Base-by-base conservation (phyloP, 2,329 filamentous ascomycete genomes). In the Ustulina deusta region DNA sequence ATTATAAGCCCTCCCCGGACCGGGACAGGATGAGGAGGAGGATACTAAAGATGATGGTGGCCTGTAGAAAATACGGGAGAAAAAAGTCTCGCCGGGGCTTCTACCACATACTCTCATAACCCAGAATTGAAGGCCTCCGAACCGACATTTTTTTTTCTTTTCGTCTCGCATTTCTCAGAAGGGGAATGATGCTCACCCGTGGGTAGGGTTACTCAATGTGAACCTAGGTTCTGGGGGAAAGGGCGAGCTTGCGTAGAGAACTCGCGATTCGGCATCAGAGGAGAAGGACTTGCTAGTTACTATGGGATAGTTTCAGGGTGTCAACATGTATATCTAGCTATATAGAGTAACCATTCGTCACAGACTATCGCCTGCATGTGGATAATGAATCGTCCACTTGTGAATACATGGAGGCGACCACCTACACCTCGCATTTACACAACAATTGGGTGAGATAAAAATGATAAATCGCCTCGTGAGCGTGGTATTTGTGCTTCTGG, bases 331-430 rank as follows among this genome's bases (percentile, higher is more conserved):
- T 40, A 52, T 29, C 22, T 15, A 15, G 15, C 9, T 3, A n/a
- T 11, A 25, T 3, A 40, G 49, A 52, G 61, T 20, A 40, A 44
- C 17, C 22, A 13, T 36, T 54, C 49, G 1, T 46, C n/a, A 27
- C 13, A 51, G 20, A 25, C 11, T 27, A 34, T 34, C 32, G 29
- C 15, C 34, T 17, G 42, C 20, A 40, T 20, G 34, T 25, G 20
- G 22, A 48, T 44, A 6, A 22, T 56, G 44, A n/a, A 44, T 38
- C 17, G 46, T 36, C 29, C 22, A n/a, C 61, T 40, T 56, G 61
- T n/a, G 15, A 27, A 56, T 56, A 7, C 9, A 38, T 15, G 32
- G 42, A 29, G 20, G 22, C 20, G 20, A 20, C 40, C 11, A 20
- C 22, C n/a, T 3, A 40, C n/a, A 40, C 36, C 36, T 27, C 27